Base-by-base conservation (phyloP, 257 asterid genomes). In the Solanum dulcamara region DNA sequence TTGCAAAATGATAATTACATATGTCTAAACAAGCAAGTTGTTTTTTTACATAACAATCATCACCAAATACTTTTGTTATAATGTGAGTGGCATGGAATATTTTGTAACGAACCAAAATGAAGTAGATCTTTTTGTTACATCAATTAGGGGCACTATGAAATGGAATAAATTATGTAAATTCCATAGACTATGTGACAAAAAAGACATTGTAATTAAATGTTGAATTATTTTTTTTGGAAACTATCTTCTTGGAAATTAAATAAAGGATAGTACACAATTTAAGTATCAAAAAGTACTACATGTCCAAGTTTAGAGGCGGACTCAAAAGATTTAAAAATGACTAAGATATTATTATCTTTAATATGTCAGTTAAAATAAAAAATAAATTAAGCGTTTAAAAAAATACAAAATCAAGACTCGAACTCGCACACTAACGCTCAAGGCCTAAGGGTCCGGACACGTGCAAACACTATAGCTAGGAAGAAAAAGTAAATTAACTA, bases 81-180 rank as follows among this genome's bases (percentile, higher is more conserved):
- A 81, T 84, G 89, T 51, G 38, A n/a, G 86, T 86, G 91, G 89
- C 85, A 84, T 85, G 88, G 59, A 81, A 46, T 77, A 75, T 26
- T 77, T 24, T 32, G 42, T 28, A 46, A 40, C 13, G 24, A 44
- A 46, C 83, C 62, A 46, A 66, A 46, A 15, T 9, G 64, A 77
- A 46, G 33, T 9, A 77, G 4, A 77, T 77, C 9, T 28, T 77
- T 44, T 26, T 77, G 83, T 28, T 46, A 77, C 62, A 48, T 77
- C 42, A 46, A 77, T 35, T 68, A 10, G 83, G 8, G 62, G 10
- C 59, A 46, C 15, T 28, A 26, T 46, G 62, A 77, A 46, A 7
- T 77, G 42, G 28, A 46, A 15, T 28, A 46, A 17, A 46, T 77
- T 77, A 46, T 77, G 24, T 77, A 28, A 77, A 77, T 4, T 77